Evolutionary conservation across 2,329 filamentous ascomycete species (phyloP).

Genomic region (Ophiocordyceps robertsii): DNA sequence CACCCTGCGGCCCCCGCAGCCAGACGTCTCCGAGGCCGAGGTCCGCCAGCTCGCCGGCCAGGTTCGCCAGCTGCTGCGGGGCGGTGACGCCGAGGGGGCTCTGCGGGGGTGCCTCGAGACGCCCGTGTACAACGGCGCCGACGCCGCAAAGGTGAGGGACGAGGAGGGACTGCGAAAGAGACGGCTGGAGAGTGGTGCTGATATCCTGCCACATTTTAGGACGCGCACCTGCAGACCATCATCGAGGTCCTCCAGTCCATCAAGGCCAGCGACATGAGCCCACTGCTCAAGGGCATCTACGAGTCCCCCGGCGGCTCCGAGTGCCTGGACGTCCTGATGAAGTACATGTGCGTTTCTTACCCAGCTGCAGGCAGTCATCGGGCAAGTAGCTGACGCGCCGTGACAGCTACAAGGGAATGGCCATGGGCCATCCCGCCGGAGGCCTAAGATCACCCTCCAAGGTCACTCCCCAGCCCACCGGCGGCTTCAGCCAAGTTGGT

Average conservation of each 20-base stretch:
- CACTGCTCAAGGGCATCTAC: slow-evolving; percentile 73
- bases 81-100: slow-evolving; percentile 78
- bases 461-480: slow-evolving; percentile 60
- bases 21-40: slow-evolving; percentile 63
- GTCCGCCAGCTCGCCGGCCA: slow-evolving; percentile 67
- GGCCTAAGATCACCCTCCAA: slow-evolving; percentile 27
- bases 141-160: slow-evolving; percentile 36
- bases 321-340: slow-evolving; percentile 86
- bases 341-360: slow-evolving; percentile 64
- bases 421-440: slow-evolving; percentile 26
- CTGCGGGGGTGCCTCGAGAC: slow-evolving; percentile 73
- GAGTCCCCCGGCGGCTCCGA: slow-evolving; percentile 67
- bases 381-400: background rate
- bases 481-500: slow-evolving; percentile 71
- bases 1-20: slow-evolving; percentile 64
- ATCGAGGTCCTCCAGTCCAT: slow-evolving; percentile 92
- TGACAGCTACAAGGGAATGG: slow-evolving; percentile 81
- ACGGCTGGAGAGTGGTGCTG: background rate
- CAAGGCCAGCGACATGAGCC: slow-evolving; percentile 89
- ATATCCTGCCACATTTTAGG: slow-evolving; percentile 33
- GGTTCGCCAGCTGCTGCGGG: slow-evolving; percentile 75
- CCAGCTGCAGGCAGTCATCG: background rate
- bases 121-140: slow-evolving; percentile 57
- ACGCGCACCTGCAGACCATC: slow-evolving; percentile 75
- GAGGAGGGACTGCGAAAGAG: background rate